Conservation (phyloP, 2,329 filamentous ascomycete genomes). For the Diplodia sapinea region DNA sequence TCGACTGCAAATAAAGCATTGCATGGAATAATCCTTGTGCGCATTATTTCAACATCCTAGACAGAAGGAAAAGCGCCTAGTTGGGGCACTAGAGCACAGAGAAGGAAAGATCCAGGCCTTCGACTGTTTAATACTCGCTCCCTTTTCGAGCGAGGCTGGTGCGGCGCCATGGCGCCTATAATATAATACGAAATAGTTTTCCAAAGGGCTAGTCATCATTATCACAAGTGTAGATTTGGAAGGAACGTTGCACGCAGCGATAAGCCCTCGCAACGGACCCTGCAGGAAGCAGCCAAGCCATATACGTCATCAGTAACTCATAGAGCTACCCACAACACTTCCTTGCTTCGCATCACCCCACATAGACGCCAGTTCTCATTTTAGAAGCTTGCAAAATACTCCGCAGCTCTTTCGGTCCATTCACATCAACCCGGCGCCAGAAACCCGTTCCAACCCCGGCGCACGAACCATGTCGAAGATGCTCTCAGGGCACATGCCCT, state of each 20-base stretch:
- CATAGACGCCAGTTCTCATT: not conserved
- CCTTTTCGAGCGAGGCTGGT: no score
- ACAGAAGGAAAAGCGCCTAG: no score
- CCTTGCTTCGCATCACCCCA: conserved; percentile 28
- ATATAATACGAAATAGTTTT: not conserved
- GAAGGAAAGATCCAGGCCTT: no score
- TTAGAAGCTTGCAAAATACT: not conserved
- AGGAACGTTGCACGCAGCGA: not conserved
- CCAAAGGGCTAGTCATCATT: not conserved
- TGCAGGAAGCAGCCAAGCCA: conserved; percentile 25
- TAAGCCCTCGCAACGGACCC: not conserved
- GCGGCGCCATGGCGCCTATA: not conserved
- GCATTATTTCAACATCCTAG: no score
- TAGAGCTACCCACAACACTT: conserved; percentile 10
- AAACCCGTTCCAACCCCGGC: not conserved
- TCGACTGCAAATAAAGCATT: no score
- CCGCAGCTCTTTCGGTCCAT: not conserved
- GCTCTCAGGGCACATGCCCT: conserved; percentile 27
- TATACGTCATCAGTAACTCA: conserved; percentile 26
- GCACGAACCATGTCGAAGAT: conserved; percentile 14
- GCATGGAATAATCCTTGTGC: no score
- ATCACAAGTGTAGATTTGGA: not conserved
- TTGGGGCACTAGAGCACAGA: no score
- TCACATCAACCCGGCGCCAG: not conserved
- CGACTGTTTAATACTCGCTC: no score